A percentile compares a stretch with the other conserved stretches of the same genome.
Conservation (phyloP, 2,329 filamentous ascomycete species). For the Ambrosiella beaveri region DNA sequence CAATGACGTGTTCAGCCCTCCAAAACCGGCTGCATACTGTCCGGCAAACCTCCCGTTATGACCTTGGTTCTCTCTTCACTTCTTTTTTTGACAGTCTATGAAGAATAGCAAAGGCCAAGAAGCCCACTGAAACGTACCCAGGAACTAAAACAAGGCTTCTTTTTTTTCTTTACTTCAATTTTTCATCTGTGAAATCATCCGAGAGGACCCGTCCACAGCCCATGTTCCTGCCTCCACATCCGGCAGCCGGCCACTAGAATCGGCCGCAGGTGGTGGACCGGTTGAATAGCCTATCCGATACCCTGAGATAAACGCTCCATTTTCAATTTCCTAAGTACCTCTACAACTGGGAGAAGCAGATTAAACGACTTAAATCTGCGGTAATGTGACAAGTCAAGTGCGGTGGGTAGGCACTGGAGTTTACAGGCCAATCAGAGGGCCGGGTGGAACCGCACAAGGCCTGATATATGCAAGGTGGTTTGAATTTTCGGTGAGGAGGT, state of each 20-base stretch:
- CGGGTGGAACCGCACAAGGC: neutral
- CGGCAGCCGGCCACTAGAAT: neutral
- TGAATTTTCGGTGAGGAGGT: conserved; percentile 5
- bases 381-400: neutral
- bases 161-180: too few relatives aligned
- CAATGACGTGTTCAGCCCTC: neutral
- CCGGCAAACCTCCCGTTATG: neutral
- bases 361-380: neutral
- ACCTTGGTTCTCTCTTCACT: neutral
- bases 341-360: neutral
- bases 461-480: neutral
- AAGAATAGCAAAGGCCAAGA: neutral
- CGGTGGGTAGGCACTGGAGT: neutral
- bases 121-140: neutral
- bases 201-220: too few relatives aligned
- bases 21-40: neutral
- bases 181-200: too few relatives aligned
- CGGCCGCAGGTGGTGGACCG: neutral
- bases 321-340: neutral
- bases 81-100: neutral
- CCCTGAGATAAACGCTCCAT: neutral
- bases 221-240: too few relatives aligned
- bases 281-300: neutral
- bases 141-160: neutral
- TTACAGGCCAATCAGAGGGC: neutral